Percentiles rank a stretch among this genome's conserved stretches.
Evolutionary conservation across 139 green algal species (phyloP).

Genomic region (Axilococcus clingmanii): DNA sequence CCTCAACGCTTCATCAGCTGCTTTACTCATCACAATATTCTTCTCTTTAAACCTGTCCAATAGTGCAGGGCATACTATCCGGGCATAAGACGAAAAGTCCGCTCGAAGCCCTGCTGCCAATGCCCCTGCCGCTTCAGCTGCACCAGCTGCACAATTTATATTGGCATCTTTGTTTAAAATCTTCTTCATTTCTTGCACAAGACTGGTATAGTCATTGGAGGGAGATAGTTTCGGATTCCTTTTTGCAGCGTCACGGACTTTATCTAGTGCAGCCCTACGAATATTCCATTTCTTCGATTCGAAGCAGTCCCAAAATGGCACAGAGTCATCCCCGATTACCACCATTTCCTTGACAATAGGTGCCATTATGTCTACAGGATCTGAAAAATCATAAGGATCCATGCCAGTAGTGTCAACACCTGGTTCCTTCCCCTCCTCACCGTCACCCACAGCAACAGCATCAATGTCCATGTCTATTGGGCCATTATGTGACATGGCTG

Average conservation of each 20-base stretch:
- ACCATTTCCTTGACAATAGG: constrained; percentile 23
- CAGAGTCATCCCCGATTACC: constrained; percentile 17
- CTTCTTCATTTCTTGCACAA: constrained; percentile 62
- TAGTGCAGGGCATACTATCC: constrained; percentile 30
- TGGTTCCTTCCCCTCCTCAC: background rate
- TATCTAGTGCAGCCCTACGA: constrained; percentile 52
- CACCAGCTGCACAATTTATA: constrained; percentile 61
- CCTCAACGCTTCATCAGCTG: constrained; percentile 46
- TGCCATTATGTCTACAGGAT: constrained; percentile 50
- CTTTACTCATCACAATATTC: constrained; percentile 55
- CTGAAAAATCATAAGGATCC: constrained; percentile 73
- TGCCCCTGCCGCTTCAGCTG: constrained; percentile 12
- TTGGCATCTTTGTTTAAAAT: constrained; percentile 80
- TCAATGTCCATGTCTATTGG: constrained; percentile 11
- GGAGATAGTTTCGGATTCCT: constrained; percentile 17
- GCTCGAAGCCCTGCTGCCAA: constrained; percentile 44
- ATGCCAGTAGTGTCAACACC: constrained; percentile 4
- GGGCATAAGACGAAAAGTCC: constrained; percentile 41
- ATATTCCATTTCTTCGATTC: constrained; percentile 81
- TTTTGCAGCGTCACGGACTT: constrained; percentile 9
- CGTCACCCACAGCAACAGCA: constrained; percentile 18
- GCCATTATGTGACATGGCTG: constrained; percentile 11
- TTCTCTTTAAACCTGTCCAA: constrained; percentile 90
- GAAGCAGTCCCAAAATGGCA: constrained; percentile 66
- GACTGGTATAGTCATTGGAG: constrained; percentile 20